Conservation (phyloP, 106 monocot species). For the Posidonia australis region DNA sequence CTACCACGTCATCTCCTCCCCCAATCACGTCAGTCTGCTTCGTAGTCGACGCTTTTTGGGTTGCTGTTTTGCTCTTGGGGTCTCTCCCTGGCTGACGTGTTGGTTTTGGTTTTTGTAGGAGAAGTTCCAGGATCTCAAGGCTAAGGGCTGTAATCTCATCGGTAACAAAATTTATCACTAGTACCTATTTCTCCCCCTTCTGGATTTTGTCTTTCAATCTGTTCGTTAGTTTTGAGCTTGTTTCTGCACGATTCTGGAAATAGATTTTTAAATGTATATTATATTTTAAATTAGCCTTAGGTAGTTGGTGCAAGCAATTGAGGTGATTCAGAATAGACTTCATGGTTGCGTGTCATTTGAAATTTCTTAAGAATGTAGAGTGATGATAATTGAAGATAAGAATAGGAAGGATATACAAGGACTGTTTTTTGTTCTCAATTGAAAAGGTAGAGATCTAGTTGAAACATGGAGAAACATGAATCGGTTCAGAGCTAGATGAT, state of each 20-base stretch:
- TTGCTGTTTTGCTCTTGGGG: background rate
- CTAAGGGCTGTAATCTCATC: slow-evolving; percentile 77
- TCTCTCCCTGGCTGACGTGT: background rate
- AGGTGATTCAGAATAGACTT: background rate
- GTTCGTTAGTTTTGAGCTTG: background rate
- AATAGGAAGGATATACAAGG: background rate
- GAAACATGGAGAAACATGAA: background rate
- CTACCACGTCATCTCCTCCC: slow-evolving; percentile 84
- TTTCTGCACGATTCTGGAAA: too few species aligned
- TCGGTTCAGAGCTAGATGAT: too few species aligned
- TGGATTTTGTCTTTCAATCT: background rate
- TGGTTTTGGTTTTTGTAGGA: slow-evolving; percentile 38
- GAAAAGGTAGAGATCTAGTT: background rate
- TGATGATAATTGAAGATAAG: background rate
- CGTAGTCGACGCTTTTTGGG: background rate
- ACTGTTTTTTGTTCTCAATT: background rate
- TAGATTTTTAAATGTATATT: too few species aligned
- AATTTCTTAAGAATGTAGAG: background rate
- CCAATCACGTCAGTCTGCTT: slow-evolving; percentile 41
- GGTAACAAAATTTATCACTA: slow-evolving; percentile 24
- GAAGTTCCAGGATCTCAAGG: slow-evolving; percentile 74
- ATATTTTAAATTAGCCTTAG: too few species aligned
- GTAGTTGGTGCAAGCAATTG: background rate
- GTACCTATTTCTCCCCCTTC: too few species aligned
- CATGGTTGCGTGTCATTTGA: background rate